Evolutionary conservation across 306 rosid species (phyloP).

Genomic region (Cicer chorassanicum): DNA sequence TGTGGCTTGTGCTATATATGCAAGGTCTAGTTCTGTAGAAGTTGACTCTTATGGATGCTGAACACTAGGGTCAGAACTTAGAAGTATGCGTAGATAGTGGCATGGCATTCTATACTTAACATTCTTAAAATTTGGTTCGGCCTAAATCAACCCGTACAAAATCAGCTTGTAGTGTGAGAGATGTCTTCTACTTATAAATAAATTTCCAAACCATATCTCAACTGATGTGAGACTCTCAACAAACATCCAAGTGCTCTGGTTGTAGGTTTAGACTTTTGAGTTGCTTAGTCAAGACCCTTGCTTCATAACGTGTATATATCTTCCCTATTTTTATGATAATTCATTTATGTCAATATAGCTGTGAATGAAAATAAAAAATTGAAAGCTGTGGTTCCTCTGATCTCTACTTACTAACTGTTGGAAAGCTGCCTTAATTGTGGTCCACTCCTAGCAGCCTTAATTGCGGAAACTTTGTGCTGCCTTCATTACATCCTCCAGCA

Average conservation of each 20-base stretch:
- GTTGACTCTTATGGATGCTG: slow-evolving; percentile 35
- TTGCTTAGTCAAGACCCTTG: not conserved
- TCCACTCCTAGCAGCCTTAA: not conserved
- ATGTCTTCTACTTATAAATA: no score
- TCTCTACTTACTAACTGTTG: not conserved
- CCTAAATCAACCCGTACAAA: no score
- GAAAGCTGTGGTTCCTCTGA: not conserved
- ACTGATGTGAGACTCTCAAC: no score
- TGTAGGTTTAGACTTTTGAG: slow-evolving; percentile 28
- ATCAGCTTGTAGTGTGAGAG: no score
- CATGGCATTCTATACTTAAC: slow-evolving; percentile 5
- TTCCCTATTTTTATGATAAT: slow-evolving; percentile 22
- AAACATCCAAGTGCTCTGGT: not conserved
- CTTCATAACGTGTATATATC: not conserved
- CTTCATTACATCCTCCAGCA: not conserved
- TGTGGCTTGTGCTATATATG: slow-evolving; percentile 2
- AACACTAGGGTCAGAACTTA: not conserved
- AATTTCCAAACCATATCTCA: no score
- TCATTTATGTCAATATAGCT: not conserved
- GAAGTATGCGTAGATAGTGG: slow-evolving; percentile 1
- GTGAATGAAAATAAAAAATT: not conserved
- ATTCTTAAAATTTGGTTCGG: no score
- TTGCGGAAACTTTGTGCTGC: not conserved
- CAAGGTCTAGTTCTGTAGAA: slow-evolving; percentile 19
- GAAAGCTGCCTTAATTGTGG: not conserved